Base-by-base conservation (phyloP, 116 monocot species). In the Iris pallida region DNA sequence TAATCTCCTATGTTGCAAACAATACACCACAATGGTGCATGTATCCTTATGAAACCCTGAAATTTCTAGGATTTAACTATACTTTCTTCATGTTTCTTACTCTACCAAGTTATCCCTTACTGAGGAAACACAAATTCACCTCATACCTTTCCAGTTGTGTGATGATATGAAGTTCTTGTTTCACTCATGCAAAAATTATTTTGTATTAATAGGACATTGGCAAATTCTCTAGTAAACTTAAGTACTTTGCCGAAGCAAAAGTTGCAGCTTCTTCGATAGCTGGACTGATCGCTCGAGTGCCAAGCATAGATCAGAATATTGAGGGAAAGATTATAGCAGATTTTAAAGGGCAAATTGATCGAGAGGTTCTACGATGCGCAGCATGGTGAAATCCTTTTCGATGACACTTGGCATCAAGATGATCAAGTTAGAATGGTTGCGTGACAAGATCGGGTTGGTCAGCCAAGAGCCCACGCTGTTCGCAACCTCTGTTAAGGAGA, bases 401-500 rank as follows among this genome's bases (percentile, higher is more conserved):
- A 63, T 45, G 63, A 45, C n/a, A 63, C 43, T 63, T 45, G 6
- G 16, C 63, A 45, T 63, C 18, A 17, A 63, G 16, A 63, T 2
- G 2, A 3, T 63, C 0, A 43, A 63, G 63, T 40, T 63, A 10
- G 16, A 4, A 63, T 63, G 63, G 63, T 63, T 63, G 16, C 44
- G 45, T 6, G 63, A 63, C 1, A 16, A 63, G 46, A 63, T 63
- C 46, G 63, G 63, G n/a, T 46, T 63, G 16, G 42, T 63, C 16
- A 63, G 63, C 63, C 63, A 63, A 63, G 63, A 63, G 63, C 80
- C 80, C 2, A 71, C 71, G 6, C 71, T 80, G n/a, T 80, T 80
- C 19, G 80, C 80, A 1, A 80, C 80, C 6, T 70, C 75, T 4
- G 71, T 80, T 46, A 67, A 71, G 67, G 80, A 80, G 56, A 80